Conservation (phyloP, 208 protist genomes). For the Leishmania aethiopica region DNA sequence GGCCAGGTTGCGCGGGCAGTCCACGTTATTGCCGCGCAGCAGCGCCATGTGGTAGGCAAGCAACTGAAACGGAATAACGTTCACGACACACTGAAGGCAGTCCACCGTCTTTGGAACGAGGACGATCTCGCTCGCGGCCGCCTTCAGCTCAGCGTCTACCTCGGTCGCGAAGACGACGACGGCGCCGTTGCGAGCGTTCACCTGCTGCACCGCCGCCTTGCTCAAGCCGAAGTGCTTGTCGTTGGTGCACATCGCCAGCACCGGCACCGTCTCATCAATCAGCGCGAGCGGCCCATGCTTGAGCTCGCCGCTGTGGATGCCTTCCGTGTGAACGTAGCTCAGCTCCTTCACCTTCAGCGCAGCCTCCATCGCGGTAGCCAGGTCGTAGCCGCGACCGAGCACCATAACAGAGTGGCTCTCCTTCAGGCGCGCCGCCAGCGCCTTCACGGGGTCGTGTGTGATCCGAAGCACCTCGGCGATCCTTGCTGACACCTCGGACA, state of each 20-base stretch:
- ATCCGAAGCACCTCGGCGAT: constrained; percentile 69
- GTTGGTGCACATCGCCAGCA: constrained; percentile 91
- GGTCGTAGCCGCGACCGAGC: constrained; percentile 93
- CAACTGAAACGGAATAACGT: constrained; percentile 97
- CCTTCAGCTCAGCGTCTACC: constrained; percentile 58
- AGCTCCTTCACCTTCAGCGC: constrained; percentile 98
- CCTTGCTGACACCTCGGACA: constrained; percentile 57
- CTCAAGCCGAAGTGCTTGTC: constrained; percentile 75
- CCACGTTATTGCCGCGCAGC: constrained; percentile 91
- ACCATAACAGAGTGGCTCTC: constrained; percentile 72
- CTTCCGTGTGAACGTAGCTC: constrained; percentile 97
- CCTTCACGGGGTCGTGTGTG: constrained; percentile 54
- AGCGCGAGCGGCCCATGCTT: constrained; percentile 98
- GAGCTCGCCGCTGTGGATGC: constrained; percentile 95
- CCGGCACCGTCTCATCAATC: constrained; percentile 92
- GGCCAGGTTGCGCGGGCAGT: constrained; percentile 96
- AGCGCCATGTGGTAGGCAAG: constrained; percentile 96
- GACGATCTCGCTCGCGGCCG: constrained; percentile 38
- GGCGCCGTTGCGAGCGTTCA: constrained; percentile 82
- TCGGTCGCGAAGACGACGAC: constrained; percentile 74
- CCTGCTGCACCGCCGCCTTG: constrained; percentile 91
- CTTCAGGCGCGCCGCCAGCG: constrained; percentile 70
- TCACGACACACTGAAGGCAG: constrained; percentile 91
- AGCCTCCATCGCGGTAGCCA: constrained; percentile 93
- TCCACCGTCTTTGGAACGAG: constrained; percentile 85